These are phyloP conservation scores for Deuterostichococcus epilithicus DNA, from an alignment of 139 green algal genomes.

Conservation along the genomic window DNA sequence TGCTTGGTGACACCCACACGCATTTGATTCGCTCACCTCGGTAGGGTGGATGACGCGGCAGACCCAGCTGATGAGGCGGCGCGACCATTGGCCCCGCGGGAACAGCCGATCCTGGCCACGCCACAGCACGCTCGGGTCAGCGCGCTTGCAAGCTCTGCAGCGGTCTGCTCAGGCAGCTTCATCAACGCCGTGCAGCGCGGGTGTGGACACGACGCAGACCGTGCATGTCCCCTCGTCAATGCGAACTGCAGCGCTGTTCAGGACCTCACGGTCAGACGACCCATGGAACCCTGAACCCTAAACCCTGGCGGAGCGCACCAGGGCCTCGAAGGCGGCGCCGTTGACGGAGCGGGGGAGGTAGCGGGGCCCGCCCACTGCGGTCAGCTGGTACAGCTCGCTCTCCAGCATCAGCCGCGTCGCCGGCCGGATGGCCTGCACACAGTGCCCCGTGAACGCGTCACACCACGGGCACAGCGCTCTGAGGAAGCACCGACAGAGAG, in stretches of 20 bases:
- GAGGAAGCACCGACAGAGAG: too few relatives aligned
- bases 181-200: too few relatives aligned
- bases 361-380: constrained; percentile 57
- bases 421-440: constrained; percentile 9
- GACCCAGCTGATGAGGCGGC: constrained; percentile 48
- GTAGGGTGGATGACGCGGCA: constrained; percentile 57
- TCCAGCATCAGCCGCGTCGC: constrained; percentile 56
- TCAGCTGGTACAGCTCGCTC: constrained; percentile 69
- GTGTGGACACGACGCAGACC: too few relatives aligned
- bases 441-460: constrained; percentile 9
- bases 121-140: constrained; percentile 4
- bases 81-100: constrained; percentile 47
- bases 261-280: too few relatives aligned
- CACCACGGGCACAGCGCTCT: neutral
- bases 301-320: constrained; percentile 9
- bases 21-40: too few relatives aligned
- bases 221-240: too few relatives aligned
- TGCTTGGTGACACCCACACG: too few relatives aligned
- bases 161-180: too few relatives aligned
- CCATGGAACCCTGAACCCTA: too few relatives aligned
- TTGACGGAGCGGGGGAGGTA: constrained; percentile 65
- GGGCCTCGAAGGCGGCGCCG: constrained; percentile 22
- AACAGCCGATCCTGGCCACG: constrained; percentile 54
- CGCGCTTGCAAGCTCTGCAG: constrained; percentile 30
- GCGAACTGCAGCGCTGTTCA: too few relatives aligned